phyloP scores from a whole-genome alignment of 2,329 filamentous ascomycete species.

The Cladosporium phlei region DNA sequence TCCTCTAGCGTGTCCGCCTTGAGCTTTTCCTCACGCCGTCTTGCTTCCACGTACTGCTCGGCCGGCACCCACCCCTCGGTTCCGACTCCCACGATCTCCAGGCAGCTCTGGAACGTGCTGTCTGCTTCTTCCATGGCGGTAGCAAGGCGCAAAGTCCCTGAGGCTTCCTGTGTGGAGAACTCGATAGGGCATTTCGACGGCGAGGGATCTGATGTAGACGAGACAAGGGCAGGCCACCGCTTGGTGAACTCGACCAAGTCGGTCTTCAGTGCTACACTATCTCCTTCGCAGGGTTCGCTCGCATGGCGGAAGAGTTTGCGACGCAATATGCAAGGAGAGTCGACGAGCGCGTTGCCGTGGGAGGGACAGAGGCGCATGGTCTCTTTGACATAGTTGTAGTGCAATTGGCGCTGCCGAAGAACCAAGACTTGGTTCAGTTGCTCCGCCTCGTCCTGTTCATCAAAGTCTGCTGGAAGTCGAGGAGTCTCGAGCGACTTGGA shows the following conservation, averaged over 20 bases:
- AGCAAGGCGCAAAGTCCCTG: too few relatives aligned
- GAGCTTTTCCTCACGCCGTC: slow-evolving; percentile 18
- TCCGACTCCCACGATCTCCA: slow-evolving; percentile 17
- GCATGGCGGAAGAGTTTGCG: slow-evolving; percentile 20
- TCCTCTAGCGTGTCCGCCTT: slow-evolving; percentile 22
- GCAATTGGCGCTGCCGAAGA: slow-evolving; percentile 21
- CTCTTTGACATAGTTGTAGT: slow-evolving; percentile 24
- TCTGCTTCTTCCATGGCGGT: too few relatives aligned
- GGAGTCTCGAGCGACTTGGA: not conserved
- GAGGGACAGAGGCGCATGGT: slow-evolving; percentile 15
- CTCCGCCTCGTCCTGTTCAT: slow-evolving; percentile 15
- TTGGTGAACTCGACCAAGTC: too few relatives aligned
- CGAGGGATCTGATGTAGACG: not conserved
- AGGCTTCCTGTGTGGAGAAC: too few relatives aligned
- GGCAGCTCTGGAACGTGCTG: slow-evolving; percentile 21
- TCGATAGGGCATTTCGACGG: slow-evolving; percentile 19
- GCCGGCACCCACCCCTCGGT: slow-evolving; percentile 23
- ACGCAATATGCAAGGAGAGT: not conserved
- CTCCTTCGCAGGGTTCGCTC: slow-evolving; percentile 25
- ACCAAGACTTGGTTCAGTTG: slow-evolving; percentile 16
- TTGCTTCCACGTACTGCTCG: slow-evolving; percentile 22
- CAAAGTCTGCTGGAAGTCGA: not conserved
- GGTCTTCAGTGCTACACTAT: slow-evolving; percentile 19
- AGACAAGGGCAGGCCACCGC: too few relatives aligned
- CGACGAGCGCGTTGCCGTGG: slow-evolving; percentile 17